These are phyloP conservation scores for Saussurea involucrata DNA, from an alignment of 129 eudicot species.

Conservation along the genomic window DNA sequence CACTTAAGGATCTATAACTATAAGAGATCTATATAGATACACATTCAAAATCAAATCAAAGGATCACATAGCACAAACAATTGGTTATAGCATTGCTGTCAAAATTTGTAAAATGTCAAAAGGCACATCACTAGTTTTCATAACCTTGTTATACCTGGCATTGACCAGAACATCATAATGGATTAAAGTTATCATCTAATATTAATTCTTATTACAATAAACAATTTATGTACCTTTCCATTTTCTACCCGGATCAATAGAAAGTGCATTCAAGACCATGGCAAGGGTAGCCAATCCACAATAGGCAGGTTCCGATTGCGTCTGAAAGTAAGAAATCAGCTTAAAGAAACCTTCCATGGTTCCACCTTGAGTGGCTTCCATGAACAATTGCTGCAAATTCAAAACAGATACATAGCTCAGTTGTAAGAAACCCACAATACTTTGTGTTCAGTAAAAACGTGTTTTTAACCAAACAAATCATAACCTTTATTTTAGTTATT, in stretches of 20 bases:
- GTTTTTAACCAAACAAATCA: neutral
- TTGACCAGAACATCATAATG: neutral
- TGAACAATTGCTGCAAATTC: conserved; percentile 73
- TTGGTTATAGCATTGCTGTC: neutral
- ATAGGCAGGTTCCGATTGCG: conserved; percentile 98
- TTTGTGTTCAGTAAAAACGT: neutral
- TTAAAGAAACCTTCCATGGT: conserved; percentile 94
- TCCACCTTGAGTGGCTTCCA: conserved; percentile 88
- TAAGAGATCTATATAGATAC: neutral
- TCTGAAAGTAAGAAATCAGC: conserved; percentile 90
- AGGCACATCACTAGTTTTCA: neutral
- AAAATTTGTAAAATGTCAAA: neutral
- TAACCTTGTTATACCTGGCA: neutral
- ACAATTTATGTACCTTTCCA: conserved; percentile 75
- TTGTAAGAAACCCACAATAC: neutral
- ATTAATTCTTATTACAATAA: neutral
- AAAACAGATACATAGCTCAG: conserved; percentile 14
- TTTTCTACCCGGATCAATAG: conserved; percentile 95
- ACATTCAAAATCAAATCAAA: neutral
- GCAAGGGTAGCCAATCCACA: conserved; percentile 98
- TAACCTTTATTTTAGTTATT: neutral
- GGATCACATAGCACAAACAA: neutral
- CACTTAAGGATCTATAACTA: neutral
- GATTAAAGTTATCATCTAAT: neutral
- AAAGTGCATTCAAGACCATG: conserved; percentile 96